Evolutionary conservation across 331 rosid species (phyloP).

Genomic region (Acacia concinna): DNA sequence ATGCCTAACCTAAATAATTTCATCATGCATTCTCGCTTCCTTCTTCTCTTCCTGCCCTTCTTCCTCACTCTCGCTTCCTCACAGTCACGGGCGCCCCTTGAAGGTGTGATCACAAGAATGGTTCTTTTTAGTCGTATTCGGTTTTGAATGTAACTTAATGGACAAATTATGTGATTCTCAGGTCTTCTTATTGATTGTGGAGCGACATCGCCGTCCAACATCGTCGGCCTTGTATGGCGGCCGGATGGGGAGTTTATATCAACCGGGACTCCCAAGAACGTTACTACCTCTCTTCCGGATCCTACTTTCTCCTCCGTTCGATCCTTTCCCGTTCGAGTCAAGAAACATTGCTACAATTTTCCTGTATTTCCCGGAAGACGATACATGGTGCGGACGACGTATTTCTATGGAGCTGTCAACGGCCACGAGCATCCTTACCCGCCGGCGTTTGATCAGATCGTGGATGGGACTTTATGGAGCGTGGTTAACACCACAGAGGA

Average conservation of each 20-base stretch:
- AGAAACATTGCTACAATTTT: slow-evolving; percentile 64
- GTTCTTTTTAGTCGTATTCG: neutral
- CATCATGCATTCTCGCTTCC: slow-evolving; percentile 30
- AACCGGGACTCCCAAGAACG: slow-evolving; percentile 48
- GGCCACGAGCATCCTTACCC: slow-evolving; percentile 50
- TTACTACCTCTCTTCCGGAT: slow-evolving; percentile 29
- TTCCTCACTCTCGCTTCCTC: slow-evolving; percentile 43
- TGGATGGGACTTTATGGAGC: slow-evolving; percentile 85
- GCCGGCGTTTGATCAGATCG: slow-evolving; percentile 85
- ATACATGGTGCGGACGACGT: slow-evolving; percentile 72
- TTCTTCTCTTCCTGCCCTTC: slow-evolving; percentile 40
- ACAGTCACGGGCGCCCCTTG: slow-evolving; percentile 49
- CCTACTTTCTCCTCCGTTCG: slow-evolving; percentile 63
- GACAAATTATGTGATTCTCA: neutral
- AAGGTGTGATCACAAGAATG: slow-evolving; percentile 35
- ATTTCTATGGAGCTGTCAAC: slow-evolving; percentile 71
- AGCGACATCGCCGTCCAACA: slow-evolving; percentile 28
- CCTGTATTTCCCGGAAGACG: slow-evolving; percentile 51
- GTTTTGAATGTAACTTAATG: neutral
- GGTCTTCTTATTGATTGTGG: slow-evolving; percentile 67
- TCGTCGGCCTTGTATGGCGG: slow-evolving; percentile 54
- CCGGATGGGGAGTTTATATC: slow-evolving; percentile 55
- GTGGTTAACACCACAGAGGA: slow-evolving; percentile 74
- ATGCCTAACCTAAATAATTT: slow-evolving; percentile 27
- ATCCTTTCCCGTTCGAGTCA: slow-evolving; percentile 51